Evolutionary conservation across 1,139 yeast genomes (phyloP).

Genomic region (Sugiyamaella sp.): DNA sequence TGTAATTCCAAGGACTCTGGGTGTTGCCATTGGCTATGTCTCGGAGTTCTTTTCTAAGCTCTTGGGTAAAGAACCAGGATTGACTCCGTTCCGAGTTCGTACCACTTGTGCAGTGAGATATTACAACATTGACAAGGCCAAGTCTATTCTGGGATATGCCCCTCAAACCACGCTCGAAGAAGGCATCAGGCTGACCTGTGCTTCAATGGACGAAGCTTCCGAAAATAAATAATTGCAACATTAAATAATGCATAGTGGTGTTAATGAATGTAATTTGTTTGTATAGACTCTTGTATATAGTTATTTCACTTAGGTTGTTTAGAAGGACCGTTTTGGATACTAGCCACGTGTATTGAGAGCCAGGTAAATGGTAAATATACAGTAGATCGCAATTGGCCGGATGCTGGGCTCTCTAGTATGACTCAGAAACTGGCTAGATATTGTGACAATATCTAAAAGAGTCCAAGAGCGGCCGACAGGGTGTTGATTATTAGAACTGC

Average conservation of each 20-base stretch:
- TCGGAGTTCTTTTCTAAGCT: slow-evolving; percentile 73
- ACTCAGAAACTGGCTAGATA: too few relatives aligned
- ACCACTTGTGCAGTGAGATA: slow-evolving; percentile 95
- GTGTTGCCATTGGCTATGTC: slow-evolving; percentile 76
- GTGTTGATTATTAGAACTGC: background rate
- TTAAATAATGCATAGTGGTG: background rate
- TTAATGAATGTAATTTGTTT: background rate
- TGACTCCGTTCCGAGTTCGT: slow-evolving; percentile 92
- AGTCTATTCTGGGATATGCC: slow-evolving; percentile 68
- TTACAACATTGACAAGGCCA: slow-evolving; percentile 90
- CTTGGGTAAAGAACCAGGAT: slow-evolving; percentile 82
- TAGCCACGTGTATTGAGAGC: background rate
- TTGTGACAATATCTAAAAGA: too few relatives aligned
- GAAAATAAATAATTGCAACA: background rate
- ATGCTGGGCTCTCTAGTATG: too few relatives aligned
- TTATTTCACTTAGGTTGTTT: background rate
- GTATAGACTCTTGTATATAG: background rate
- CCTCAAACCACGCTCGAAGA: slow-evolving; percentile 82
- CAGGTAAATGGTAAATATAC: background rate
- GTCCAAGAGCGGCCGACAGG: too few relatives aligned
- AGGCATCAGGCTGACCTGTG: slow-evolving; percentile 78
- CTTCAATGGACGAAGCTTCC: slow-evolving; percentile 78
- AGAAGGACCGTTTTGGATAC: too few relatives aligned
- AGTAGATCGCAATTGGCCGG: background rate
- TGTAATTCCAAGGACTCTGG: slow-evolving; percentile 71